phyloP scores from a whole-genome alignment of 2,329 filamentous ascomycete genomes.

The Clarireedia homoeocarpa region DNA sequence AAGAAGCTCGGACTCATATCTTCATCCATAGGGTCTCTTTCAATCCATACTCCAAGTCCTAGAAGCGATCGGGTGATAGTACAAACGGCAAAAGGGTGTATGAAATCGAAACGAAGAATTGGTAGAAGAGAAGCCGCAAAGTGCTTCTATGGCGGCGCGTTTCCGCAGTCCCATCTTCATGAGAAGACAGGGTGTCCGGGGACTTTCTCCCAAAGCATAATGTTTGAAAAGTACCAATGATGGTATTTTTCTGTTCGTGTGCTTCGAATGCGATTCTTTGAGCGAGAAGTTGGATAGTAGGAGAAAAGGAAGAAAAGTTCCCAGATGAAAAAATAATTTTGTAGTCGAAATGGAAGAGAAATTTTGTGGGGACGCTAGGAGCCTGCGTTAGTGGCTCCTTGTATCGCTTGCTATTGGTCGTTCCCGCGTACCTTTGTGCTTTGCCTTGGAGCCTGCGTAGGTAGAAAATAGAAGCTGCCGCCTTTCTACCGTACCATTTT shows the following conservation, averaged over 20 bases:
- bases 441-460: neutral
- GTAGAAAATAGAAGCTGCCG: neutral
- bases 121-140: constrained; percentile 69
- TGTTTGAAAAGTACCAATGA: constrained; percentile 30
- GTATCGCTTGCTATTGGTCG: neutral
- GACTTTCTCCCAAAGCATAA: constrained; percentile 99
- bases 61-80: constrained; percentile 22
- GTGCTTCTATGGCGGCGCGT: constrained; percentile 99
- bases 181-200: constrained; percentile 71
- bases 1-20: constrained; percentile 73
- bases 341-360: neutral
- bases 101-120: constrained; percentile 38
- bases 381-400: neutral
- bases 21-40: constrained; percentile 61
- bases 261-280: constrained; percentile 99
- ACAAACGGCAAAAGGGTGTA: constrained; percentile 31
- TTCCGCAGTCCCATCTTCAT: constrained; percentile 61
- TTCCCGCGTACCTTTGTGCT: neutral
- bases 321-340: neutral
- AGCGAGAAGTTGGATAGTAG: constrained; percentile 66
- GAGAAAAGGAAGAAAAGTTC: constrained; percentile 28
- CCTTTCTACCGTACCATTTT: neutral
- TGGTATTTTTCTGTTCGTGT: constrained; percentile 66
- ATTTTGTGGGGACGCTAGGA: constrained; percentile 6
- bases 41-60: constrained; percentile 9